Evolutionary conservation across 768 basidiomycete species (phyloP).

Genomic region (Trametes maxima): DNA sequence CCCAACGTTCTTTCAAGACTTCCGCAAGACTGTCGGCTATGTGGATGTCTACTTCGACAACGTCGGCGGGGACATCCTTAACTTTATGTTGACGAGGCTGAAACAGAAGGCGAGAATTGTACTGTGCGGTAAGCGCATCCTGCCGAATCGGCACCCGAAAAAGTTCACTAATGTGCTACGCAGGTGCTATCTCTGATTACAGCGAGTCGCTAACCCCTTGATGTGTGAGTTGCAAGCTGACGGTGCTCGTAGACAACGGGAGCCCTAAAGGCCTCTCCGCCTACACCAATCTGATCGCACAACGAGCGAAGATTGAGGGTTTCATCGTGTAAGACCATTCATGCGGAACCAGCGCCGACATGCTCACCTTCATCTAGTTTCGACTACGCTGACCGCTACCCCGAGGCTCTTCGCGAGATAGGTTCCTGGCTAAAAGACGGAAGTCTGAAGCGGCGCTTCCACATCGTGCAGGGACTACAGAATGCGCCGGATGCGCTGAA

Average conservation of each 20-base stretch:
- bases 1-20: slow-evolving; percentile 65
- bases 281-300: slow-evolving; percentile 70
- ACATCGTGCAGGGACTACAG: slow-evolving; percentile 75
- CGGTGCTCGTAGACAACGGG: slow-evolving; percentile 45
- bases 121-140: slow-evolving; percentile 67
- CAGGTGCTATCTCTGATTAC: slow-evolving; percentile 85
- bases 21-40: slow-evolving; percentile 70
- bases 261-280: slow-evolving; percentile 67
- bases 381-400: slow-evolving; percentile 69
- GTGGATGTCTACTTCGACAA: slow-evolving; percentile 89
- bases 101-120: slow-evolving; percentile 78
- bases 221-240: neutral
- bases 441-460: slow-evolving; percentile 78
- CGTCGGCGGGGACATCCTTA: slow-evolving; percentile 80
- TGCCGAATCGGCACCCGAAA: neutral
- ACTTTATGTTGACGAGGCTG: slow-evolving; percentile 72
- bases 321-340: slow-evolving; percentile 69
- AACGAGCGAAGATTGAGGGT: slow-evolving; percentile 80
- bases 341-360: neutral
- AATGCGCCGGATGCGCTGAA: slow-evolving; percentile 71
- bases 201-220: slow-evolving; percentile 46
- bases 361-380: slow-evolving; percentile 45
- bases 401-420: slow-evolving; percentile 59
- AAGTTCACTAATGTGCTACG: neutral
- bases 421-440: slow-evolving; percentile 62